Evolutionary conservation across 768 basidiomycete genomes (phyloP), one percentile per base, ranked within the genome.

Genomic region (Amanita molliuscula): DNA sequence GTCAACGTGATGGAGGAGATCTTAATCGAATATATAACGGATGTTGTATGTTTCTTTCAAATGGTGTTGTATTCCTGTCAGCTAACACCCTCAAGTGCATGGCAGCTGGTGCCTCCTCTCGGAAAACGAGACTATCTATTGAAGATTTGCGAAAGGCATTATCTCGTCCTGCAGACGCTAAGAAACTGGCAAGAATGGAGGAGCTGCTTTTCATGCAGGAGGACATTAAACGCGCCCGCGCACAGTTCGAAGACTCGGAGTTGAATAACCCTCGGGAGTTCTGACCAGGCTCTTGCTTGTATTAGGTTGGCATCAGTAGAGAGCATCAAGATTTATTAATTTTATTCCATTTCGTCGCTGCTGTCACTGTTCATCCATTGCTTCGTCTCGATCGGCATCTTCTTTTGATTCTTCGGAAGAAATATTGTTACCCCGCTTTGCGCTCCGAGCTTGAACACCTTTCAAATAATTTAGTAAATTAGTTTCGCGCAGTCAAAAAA

Each of bases 1-100:
- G 87, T 93, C 23, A 84, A 80, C 55, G 86, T 94, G 34, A 88
- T 95, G 88, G 91, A 95, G 61, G 91, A 95, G 61, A 91, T 95
- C 47, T 68, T 95, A 45, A 78, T 92, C 37, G 90, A 93, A 63
- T 93, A 88, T 55, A 88, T 96, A 56, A 79, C 82, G 28, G 92
- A 96, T 58, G 76, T 95, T 9, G 92, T 95, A 61, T 55, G 90
- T 77, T 37, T 41, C 40, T 53, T 56, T 50, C 41, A 40, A 52
- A 38, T 40, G 53, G 46, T 23, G 52, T 49, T 54, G 38, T 51
- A 18, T 47, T 53, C 23, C 15, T 25, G 21, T 46, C 11, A 47
- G 6, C 21, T 44, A 15, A 50, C 38, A n/a, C 9, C 53, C 33
- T 47, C 43, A 59, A 90, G 88, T 90, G 87, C 56, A 78, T 82